These are phyloP conservation scores for Phylloporus sp. DNA, from an alignment of 768 basidiomycete species.

Conservation along the genomic window DNA sequence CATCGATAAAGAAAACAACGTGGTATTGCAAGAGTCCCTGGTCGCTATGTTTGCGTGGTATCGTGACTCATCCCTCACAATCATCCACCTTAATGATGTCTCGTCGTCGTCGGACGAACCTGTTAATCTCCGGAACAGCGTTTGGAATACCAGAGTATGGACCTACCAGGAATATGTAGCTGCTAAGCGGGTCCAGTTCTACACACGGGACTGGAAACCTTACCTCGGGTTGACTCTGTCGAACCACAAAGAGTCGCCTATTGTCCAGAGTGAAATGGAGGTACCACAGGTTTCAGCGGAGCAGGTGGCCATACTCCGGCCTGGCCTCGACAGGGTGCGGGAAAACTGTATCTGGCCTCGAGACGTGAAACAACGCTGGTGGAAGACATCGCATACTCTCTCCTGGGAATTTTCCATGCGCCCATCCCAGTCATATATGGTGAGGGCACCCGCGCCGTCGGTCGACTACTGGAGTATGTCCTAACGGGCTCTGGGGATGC, in stretches of 20 bases:
- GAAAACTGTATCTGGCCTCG: no score
- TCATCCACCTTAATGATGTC: slow-evolving; percentile 1
- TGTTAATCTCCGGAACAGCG: no score
- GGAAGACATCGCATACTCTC: no score
- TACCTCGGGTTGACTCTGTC: not conserved
- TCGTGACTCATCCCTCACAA: not conserved
- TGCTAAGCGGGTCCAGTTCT: not conserved
- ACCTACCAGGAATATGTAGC: not conserved
- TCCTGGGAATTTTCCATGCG: no score
- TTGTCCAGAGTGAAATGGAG: slow-evolving; percentile 9
- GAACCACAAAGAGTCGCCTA: not conserved
- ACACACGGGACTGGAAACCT: not conserved
- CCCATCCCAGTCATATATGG: no score
- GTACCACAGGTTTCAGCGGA: not conserved
- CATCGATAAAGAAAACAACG: not conserved
- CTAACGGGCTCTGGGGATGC: slow-evolving; percentile 2
- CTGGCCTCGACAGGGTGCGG: no score
- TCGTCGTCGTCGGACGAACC: not conserved
- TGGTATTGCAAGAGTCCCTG: slow-evolving; percentile 1
- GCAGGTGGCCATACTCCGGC: no score
- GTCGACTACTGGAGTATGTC: slow-evolving; percentile 1
- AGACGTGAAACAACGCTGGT: no score
- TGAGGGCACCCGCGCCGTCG: not conserved
- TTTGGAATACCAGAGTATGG: slow-evolving; percentile 6
- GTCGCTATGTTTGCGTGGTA: no score